Evolutionary conservation across 371 early-diverging fungal genomes (phyloP).

Genomic region (Thermomucor indicae-seudaticae): DNA sequence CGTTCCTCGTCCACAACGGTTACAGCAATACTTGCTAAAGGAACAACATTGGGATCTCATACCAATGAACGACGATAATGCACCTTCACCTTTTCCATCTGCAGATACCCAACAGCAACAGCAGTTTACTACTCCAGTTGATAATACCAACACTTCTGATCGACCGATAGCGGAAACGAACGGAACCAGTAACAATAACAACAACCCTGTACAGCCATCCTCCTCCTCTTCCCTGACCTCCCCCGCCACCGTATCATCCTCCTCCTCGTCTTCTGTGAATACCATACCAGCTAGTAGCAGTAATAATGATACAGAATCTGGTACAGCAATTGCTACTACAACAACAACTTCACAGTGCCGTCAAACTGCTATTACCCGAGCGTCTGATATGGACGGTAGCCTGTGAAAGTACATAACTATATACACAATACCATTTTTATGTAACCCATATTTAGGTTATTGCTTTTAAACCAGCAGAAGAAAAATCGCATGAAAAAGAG

Average conservation of each 20-base stretch:
- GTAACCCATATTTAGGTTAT: too few relatives aligned
- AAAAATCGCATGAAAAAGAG: too few relatives aligned
- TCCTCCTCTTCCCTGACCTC: background rate
- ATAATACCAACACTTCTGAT: too few relatives aligned
- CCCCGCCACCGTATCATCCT: background rate
- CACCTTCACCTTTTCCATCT: background rate
- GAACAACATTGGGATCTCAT: slow-evolving; percentile 40
- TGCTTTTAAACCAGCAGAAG: too few relatives aligned
- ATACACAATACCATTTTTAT: background rate
- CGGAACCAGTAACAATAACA: background rate
- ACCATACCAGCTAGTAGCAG: background rate
- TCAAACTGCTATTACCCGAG: background rate
- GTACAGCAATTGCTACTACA: background rate
- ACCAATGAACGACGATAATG: background rate
- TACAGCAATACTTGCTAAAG: slow-evolving; percentile 32
- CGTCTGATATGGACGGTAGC: slow-evolving; percentile 5
- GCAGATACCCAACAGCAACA: background rate
- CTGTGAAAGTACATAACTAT: slow-evolving; percentile 1
- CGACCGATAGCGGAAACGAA: background rate
- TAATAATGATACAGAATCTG: background rate
- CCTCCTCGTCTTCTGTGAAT: background rate
- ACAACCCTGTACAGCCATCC: background rate
- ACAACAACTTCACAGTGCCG: too few relatives aligned
- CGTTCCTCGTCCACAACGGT: slow-evolving; percentile 17
- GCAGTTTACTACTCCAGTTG: too few relatives aligned